Base-by-base conservation (phyloP, 805 yeast genomes). In the Nakazawaea anatomiae region DNA sequence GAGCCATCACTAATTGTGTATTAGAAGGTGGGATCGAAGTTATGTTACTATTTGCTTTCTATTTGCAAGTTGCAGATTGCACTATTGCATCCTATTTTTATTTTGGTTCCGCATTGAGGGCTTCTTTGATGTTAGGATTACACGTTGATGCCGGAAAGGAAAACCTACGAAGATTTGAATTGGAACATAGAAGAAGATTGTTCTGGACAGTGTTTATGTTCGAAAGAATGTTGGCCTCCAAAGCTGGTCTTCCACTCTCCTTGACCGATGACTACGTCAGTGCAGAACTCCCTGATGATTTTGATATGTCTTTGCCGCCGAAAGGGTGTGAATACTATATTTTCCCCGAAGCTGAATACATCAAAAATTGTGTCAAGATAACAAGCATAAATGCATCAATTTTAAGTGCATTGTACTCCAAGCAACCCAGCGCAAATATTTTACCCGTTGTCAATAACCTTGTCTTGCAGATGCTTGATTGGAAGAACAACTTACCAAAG, bases 21-120 rank as follows among this genome's bases (percentile, higher is more conserved):
- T 79, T 84, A 58, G 90, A 85, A 61, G 91, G 92, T 39, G 90
- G 91, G 53, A 77, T 87, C 27, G 95, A 87, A 62, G 89, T 85
- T 2, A 71, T 85, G 70, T 64, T 87, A 29, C 67, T 87, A 14
- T 86, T 86, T 66, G 92, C 92, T 0, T 87, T 87, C 59, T 87
- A 84, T 61, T 67, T 87, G 32, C 95, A 87, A 63, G 92, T 87
- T 30, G 92, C 92, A 0, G 95, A 87, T 61, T 85, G 90, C 60
- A 87, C 91, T 1, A 83, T 86, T 6, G 87, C 91, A 0, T 85
- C 91, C 4, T 87, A 87, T 58, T 85, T 87, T 60, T 87, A 86
- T 64, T 85, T 87, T 65, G 91, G 91, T 3, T 74, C 83, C 52
- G 92, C 92, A 0, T 64, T 87, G 38, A 71, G 91, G 52, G 82